Evolutionary conservation across 2,329 filamentous ascomycete species (phyloP), one percentile per base, ranked within the genome.

Genomic region (Bipolaris oryzae): DNA sequence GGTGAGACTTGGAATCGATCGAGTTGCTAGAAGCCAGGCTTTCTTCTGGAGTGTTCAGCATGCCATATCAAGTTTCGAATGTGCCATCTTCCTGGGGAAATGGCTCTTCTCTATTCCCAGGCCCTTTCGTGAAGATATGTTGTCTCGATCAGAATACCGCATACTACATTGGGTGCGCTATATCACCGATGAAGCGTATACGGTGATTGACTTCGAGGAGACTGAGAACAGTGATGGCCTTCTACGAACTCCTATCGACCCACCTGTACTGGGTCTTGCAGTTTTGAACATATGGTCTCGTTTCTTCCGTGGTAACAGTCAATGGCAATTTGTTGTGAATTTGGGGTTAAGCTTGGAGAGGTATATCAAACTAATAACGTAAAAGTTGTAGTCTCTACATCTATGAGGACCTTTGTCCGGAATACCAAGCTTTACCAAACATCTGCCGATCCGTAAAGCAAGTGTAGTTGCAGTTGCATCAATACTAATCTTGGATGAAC

Each of bases 31-130:
- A 15, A 85, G 81, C 15, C 82, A 85, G 48, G 81, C 82, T 0
- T 82, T 84, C 42, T 81, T 84, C 45, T 85, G 83, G 83, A 84
- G 81, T 4, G 82, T 84, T 2, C 77, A 84, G n/a, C 83, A 85
- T 50, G 82, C 82, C 0, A 74, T 85, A 0, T 83, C 81, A 3
- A 81, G 80, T 1, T 74, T 86, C 0, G 84, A 86, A 61, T 85
- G 82, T 18, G 82, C 82, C 0, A 78, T 85, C 0, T 70, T 86
- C 2, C 69, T 85, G 0, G 81, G 81, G 13, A 85, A 85, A 57
- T 82, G 80, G 80, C 71, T 73, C 3, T 81, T 42, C 55, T 70
- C 37, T 64, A 69, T 58, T 47, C 77, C 38, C 1, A 58, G 48
- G 13, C 67, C 57, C 11, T 55, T 64, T 15, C 57, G 53, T 3